Base-by-base conservation (phyloP, 805 yeast species). In the Schwanniomyces polymorphus region DNA sequence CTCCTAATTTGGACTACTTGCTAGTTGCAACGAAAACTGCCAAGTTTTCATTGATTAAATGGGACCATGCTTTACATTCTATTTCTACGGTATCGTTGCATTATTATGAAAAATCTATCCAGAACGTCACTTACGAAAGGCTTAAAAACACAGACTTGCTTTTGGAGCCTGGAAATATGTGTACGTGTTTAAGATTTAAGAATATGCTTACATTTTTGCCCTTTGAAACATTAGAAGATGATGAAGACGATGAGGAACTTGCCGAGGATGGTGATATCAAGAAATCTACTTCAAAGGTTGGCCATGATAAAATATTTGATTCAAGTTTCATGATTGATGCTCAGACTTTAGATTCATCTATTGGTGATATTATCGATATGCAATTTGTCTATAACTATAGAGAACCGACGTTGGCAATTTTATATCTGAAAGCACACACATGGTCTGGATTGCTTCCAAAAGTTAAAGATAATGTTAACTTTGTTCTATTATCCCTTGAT, bases 11-110 rank as follows among this genome's bases (percentile, higher is more conserved):
- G 34, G 94, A 89, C 55, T 81, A 79, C 50, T 54, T 94, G 28
- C 64, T 86, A 2, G 68, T 92, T 3, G 69, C 88, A 11, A 86
- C 95, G 9, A 80, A 82, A 49, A 71, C 70, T 43, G 97, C 97
- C 27, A 92, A 92, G 61, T 58, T 91, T 34, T 87, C 95, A 0
- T 66, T 91, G 14, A 65, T 92, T 26, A 75, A 76, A 46, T 94
- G 96, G 88, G 85, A 90, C 57, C 63, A 65, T 4, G 64, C 58
- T 4, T 60, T 56, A n/a, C 74, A 81, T 52, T 57, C 78, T 1
- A 72, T 92, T n/a, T 72, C 78, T 23, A 88, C 97, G 0, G 76
- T 82, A 1, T 87, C 96, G 43, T 70, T 94, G 43, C 99, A 94
- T 67, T 90, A 80, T 61, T 94, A 91, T 64, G 97, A 92, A 56